Base-by-base conservation (phyloP, 1,284 basidiomycete genomes). In the Microbotryomycetes sp. region DNA sequence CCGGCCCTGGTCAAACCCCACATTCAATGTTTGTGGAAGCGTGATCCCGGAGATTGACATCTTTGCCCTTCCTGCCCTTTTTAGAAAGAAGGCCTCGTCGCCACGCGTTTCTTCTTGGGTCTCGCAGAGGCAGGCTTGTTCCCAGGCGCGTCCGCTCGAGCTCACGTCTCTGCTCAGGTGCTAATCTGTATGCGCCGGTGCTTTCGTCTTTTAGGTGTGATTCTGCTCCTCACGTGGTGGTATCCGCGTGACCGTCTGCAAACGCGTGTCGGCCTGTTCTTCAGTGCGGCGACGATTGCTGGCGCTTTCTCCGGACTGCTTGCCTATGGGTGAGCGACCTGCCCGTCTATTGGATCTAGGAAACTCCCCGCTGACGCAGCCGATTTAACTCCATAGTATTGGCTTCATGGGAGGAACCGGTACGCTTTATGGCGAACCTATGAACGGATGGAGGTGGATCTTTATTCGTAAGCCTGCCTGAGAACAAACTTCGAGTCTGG, bases 321-420 rank as follows among this genome's bases (percentile, higher is more conserved):
- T 7, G 49, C 49, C 11, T 51, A 51, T n/a, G 50, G 26, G 50
- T 24, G n/a, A 29, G 26, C n/a, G 27, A 51, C 24, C 5, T 41
- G 18, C 35, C 9, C 35, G 11, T 41, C 11, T 41, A 41, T 41
- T 41, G 11, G 35, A 41, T n/a, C n/a, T n/a, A n/a, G n/a, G n/a
- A n/a, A n/a, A n/a, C n/a, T n/a, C n/a, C n/a, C n/a, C n/a, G 35
- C 35, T 41, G 35, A 41, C 35, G 35, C 18, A n/a, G n/a, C n/a
- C n/a, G n/a, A n/a, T n/a, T n/a, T n/a, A n/a, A n/a, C n/a, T 18
- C 9, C 35, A 41, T 41, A 41, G 73, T 0, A 79, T 80, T 54
- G 74, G 75, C 28, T 77, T 76, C 69, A 79, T 80, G 79, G 69
- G 69, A 4, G 79, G 79, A 0, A 75, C 74, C 1, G 74, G 69